Evolutionary conservation across 2,329 filamentous ascomycete genomes (phyloP), one percentile per base, ranked within the genome.

Genomic region (Alternaria rosae): DNA sequence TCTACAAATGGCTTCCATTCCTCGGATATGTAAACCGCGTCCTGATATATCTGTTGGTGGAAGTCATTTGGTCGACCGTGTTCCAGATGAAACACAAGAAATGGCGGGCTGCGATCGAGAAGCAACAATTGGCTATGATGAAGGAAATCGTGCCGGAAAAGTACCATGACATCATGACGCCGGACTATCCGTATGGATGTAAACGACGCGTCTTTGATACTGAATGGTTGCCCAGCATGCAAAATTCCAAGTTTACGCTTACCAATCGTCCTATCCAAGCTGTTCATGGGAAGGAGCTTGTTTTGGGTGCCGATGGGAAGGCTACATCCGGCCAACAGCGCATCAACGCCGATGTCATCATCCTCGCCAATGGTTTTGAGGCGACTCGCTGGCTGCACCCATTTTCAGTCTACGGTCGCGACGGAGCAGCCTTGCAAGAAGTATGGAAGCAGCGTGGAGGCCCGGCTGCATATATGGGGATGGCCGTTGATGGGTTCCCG

Each of bases 141-240:
- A 23, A 21, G 20, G 32, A 41, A 3, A 50, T 52, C 11, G 47
- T 52, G 21, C 60, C 60, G 13, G 44, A 62, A 50, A 66, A 69
- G 43, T 70, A 70, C 26, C 61, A 65, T 35, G 54, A 65, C n/a
- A 47, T 69, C 15, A 60, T 70, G 25, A 61, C 59, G 8, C 68
- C 68, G 1, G 58, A 65, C 17, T 74, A 68, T 59, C 66, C 64
- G 7, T 54, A 71, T 21, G 75, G 74, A 10, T 78, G 76, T 61
- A 78, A 78, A 43, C 64, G 76, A 15, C 65, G 73, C 5, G 73
- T 77, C 52, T 75, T 75, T 41, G 73, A 76, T 57, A 67, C 67
- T 2, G 64, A 59, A 8, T 70, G 45, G 41, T 47, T 62, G 6
- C n/a, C 17, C 5, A 57, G 57, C 47, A 56, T 64, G 61, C 35